These are phyloP conservation scores for Penicillium sp. DNA, from an alignment of 2,329 filamentous ascomycete genomes.

Conservation along the genomic window DNA sequence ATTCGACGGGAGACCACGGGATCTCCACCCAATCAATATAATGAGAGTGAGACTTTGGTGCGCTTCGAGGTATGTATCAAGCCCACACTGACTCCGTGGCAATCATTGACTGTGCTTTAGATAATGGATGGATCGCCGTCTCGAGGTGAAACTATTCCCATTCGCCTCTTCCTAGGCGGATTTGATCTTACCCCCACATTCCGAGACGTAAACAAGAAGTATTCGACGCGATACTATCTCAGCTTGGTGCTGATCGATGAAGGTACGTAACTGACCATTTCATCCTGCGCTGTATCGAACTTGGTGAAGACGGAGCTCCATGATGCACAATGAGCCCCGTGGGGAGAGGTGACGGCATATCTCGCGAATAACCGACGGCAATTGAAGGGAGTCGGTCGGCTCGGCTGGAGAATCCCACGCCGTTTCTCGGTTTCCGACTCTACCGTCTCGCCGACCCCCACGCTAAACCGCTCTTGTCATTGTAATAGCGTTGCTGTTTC, in stretches of 20 bases:
- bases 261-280: slow-evolving; percentile 49
- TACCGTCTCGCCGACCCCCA: slow-evolving; percentile 25
- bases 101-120: slow-evolving; percentile 37
- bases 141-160: slow-evolving; percentile 89
- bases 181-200: slow-evolving; percentile 98
- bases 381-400: slow-evolving; percentile 28
- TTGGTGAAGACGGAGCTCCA: neutral
- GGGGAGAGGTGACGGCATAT: slow-evolving; percentile 4
- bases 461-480: slow-evolving; percentile 22
- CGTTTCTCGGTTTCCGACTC: slow-evolving; percentile 14
- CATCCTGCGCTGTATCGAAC: neutral
- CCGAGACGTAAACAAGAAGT: slow-evolving; percentile 99
- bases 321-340: neutral
- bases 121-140: slow-evolving; percentile 99
- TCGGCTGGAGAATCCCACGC: slow-evolving; percentile 18
- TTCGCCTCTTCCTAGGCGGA: slow-evolving; percentile 90
- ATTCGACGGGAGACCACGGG: slow-evolving; percentile 96
- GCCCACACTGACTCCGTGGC: slow-evolving; percentile 1
- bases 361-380: slow-evolving; percentile 35
- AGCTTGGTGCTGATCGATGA: slow-evolving; percentile 94
- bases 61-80: slow-evolving; percentile 70
- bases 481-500: too few species aligned
- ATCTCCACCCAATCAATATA: slow-evolving; percentile 96
- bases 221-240: slow-evolving; percentile 95
- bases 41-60: slow-evolving; percentile 96